Evolutionary conservation across 305 asterid species (phyloP).

Genomic region (Caryopteris hybrid): DNA sequence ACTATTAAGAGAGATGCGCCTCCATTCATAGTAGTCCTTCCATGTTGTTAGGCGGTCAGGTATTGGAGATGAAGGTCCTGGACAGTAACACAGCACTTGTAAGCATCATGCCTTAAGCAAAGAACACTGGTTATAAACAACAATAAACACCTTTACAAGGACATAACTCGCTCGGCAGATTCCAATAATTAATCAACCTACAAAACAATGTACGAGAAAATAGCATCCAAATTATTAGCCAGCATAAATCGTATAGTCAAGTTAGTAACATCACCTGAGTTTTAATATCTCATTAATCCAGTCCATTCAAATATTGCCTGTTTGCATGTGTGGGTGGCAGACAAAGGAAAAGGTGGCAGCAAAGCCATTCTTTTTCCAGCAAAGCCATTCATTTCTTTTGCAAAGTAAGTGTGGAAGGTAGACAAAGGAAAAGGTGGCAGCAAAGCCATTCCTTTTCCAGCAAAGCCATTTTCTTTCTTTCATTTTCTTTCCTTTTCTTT

Average conservation of each 20-base stretch:
- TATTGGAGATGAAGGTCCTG: slow-evolving; percentile 55
- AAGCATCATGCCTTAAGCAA: neutral
- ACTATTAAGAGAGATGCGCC: slow-evolving; percentile 70
- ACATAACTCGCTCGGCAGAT: slow-evolving; percentile 48
- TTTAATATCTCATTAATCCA: neutral
- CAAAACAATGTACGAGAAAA: neutral
- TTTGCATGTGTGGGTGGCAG: no score
- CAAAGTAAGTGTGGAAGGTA: no score
- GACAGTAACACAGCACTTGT: slow-evolving; percentile 7
- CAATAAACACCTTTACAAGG: slow-evolving; percentile 76
- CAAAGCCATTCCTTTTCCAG: no score
- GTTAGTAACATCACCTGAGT: neutral
- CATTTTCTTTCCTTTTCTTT: no score
- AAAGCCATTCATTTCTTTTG: no score
- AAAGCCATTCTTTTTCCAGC: no score
- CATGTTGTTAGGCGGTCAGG: slow-evolving; percentile 41
- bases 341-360: no score
- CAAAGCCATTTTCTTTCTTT: no score
- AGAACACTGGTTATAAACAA: neutral
- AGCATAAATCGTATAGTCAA: neutral
- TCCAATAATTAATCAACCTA: slow-evolving; percentile 54
- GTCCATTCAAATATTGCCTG: neutral
- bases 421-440: no score
- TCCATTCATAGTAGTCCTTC: slow-evolving; percentile 92
- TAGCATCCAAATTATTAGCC: neutral